Conservation (phyloP, 192 early-diverging fungal genomes). For the Obelidium mucronatum region DNA sequence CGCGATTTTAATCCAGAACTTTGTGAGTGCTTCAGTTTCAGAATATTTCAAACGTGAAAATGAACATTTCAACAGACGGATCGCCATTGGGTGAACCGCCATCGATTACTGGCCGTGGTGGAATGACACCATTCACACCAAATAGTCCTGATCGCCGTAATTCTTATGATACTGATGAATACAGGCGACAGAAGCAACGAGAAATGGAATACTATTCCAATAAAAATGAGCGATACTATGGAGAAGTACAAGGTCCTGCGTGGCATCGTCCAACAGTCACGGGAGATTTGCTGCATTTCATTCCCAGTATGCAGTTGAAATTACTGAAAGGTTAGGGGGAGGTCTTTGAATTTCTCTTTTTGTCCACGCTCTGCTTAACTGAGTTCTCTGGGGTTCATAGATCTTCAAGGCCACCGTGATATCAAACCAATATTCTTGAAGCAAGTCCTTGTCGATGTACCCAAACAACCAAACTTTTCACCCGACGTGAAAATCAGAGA, state of each 20-base stretch:
- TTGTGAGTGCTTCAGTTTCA: not conserved
- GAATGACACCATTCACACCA: not conserved
- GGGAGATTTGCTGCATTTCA: constrained; percentile 62
- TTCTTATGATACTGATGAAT: constrained; percentile 28
- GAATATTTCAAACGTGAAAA: too few relatives aligned
- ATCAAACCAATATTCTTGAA: constrained; percentile 61
- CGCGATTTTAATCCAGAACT: constrained; percentile 23
- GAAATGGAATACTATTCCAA: constrained; percentile 33
- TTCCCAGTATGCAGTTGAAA: constrained; percentile 64
- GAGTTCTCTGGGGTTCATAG: constrained; percentile 37
- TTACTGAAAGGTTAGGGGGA: constrained; percentile 63
- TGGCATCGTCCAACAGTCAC: constrained; percentile 20
- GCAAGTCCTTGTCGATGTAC: constrained; percentile 46
- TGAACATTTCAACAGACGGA: too few relatives aligned
- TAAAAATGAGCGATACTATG: not conserved
- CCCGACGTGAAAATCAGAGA: constrained; percentile 36
- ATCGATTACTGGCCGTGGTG: too few relatives aligned
- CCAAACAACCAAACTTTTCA: constrained; percentile 52
- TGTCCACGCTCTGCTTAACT: not conserved
- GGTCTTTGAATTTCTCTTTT: not conserved
- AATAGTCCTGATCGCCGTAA: constrained; percentile 8
- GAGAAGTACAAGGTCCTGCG: constrained; percentile 11
- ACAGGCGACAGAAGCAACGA: constrained; percentile 10
- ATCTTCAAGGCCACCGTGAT: constrained; percentile 54
- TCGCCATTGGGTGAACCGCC: too few relatives aligned